Evolutionary conservation across 2,329 filamentous ascomycete genomes (phyloP), one percentile per base, ranked within the genome.

Genomic region (Aspergillus eucalypticola): DNA sequence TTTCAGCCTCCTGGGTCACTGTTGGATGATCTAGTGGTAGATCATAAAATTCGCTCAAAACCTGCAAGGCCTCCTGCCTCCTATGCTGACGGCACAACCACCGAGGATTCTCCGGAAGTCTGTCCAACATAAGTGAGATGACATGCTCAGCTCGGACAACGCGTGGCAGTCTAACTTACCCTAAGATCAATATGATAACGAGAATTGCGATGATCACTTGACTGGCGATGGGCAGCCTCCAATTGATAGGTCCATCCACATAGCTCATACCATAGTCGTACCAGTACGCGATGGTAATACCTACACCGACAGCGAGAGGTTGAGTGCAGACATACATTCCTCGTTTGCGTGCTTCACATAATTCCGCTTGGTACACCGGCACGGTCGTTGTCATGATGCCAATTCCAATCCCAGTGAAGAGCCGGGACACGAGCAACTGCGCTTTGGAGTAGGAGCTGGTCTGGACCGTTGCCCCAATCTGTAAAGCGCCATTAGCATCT

Each of bases 381-480:
- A 76, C 73, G 7, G 69, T 72, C 27, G 74, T 73, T 10, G 71
- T 74, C 61, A 73, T 70, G 64, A 82, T 75, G 2, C 83, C 82
- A 56, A 81, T 82, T 1, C 82, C 81, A 59, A 84, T 75, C 4
- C 81, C 82, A 3, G 80, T 81, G 32, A 84, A 74, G 54, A 81
- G 77, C 21, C 82, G 76, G 15, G 80, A 81, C 21, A 82, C 74
- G 38, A 77, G 72, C 29, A 77, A 56, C 23, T 77, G 74, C 2
- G 70, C 62, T 8, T 66, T 61, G 8, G 69, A 69, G 56, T 66
- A 75, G 3, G 73, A 64, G 41, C 69, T 68, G n/a, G 72, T 70
- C 63, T 77, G 76, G 42, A 76, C 60, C n/a, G 66, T 69, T 15
- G 73, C 74, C n/a, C 75, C 75, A 39, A 75, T 62, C 71, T 71